These are phyloP conservation scores for Phyllosticta citribraziliensis DNA, from an alignment of 2,329 filamentous ascomycete species.

Conservation along the genomic window DNA sequence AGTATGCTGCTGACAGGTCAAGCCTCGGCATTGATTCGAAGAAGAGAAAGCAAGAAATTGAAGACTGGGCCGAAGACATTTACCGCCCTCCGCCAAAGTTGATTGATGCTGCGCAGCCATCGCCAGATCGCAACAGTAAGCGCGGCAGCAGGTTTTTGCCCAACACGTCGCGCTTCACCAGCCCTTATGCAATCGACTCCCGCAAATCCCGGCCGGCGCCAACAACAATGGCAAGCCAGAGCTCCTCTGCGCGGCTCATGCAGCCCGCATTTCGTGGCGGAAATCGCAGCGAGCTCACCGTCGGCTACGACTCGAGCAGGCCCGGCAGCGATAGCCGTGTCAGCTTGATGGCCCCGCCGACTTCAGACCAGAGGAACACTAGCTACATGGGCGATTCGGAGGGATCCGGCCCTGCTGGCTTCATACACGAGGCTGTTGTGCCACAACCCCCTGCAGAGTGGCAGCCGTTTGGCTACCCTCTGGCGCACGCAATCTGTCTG, in stretches of 20 bases:
- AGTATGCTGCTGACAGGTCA: conserved; percentile 76
- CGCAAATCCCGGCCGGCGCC: conserved; percentile 45
- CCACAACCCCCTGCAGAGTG: conserved; percentile 94
- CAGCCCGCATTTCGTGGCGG: conserved; percentile 61
- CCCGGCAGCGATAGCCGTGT: conserved; percentile 27
- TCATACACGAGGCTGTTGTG: conserved; percentile 91
- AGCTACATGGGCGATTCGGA: conserved; percentile 52
- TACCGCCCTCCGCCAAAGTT: conserved; percentile 82
- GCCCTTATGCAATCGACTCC: conserved; percentile 69
- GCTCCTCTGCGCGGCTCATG: conserved; percentile 61
- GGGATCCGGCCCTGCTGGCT: conserved; percentile 75
- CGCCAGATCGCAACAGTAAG: conserved; percentile 61
- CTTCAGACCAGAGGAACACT: conserved; percentile 41
- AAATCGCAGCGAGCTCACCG: conserved; percentile 47
- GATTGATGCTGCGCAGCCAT: conserved; percentile 55
- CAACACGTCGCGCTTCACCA: conserved; percentile 88
- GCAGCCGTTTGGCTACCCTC: conserved; percentile 91
- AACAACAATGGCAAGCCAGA: conserved; percentile 93
- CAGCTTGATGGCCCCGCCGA: conserved; percentile 34
- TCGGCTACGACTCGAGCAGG: conserved; percentile 30
- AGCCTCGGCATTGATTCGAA: conserved; percentile 70
- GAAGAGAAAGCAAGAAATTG: conserved; percentile 83
- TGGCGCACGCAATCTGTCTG: conserved; percentile 87
- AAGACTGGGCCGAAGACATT: conserved; percentile 97
- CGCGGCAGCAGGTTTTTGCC: conserved; percentile 77